A percentile compares a stretch with the other conserved stretches of the same genome.
These are phyloP conservation scores for Dorcoceras hygrometricum DNA, from an alignment of 257 asterid species.

Conservation along the genomic window DNA sequence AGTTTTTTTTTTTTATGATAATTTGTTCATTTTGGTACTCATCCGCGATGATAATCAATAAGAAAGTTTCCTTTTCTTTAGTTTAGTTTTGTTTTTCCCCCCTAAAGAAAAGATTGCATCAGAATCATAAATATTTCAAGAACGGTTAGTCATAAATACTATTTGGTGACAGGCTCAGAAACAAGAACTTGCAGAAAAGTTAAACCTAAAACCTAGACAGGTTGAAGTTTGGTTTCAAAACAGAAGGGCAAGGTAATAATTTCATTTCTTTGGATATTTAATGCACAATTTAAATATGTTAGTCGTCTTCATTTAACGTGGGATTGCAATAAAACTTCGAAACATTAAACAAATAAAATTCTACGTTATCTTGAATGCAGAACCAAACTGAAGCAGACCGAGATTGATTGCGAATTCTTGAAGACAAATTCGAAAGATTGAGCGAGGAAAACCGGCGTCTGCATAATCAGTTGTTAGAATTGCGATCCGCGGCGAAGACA, in stretches of 20 bases:
- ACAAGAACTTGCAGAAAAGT: constrained; percentile 42
- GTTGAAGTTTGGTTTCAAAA: constrained; percentile 75
- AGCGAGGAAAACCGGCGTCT: constrained; percentile 44
- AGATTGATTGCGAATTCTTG: constrained; percentile 47
- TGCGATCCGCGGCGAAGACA: constrained; percentile 26
- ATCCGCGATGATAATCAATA: no score
- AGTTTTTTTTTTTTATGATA: no score
- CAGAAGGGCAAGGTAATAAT: constrained; percentile 55
- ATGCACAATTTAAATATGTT: background rate
- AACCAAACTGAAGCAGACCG: constrained; percentile 70
- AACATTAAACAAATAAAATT: background rate
- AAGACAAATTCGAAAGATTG: constrained; percentile 45
- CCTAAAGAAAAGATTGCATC: background rate
- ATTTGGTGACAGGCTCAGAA: constrained; percentile 42
- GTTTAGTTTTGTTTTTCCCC: background rate
- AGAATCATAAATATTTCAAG: background rate
- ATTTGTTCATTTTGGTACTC: no score
- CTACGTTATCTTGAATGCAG: constrained; percentile 24
- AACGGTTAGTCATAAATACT: background rate
- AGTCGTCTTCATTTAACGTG: background rate
- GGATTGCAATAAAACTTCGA: background rate
- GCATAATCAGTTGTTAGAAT: constrained; percentile 48
- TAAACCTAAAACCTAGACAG: constrained; percentile 51
- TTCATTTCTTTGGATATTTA: no score
- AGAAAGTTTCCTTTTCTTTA: no score